A percentile compares a stretch with the other conserved stretches of the same genome.
Evolutionary conservation across 31 red algal genomes (phyloP).

Genomic region (Asparagopsis taxiformis): DNA sequence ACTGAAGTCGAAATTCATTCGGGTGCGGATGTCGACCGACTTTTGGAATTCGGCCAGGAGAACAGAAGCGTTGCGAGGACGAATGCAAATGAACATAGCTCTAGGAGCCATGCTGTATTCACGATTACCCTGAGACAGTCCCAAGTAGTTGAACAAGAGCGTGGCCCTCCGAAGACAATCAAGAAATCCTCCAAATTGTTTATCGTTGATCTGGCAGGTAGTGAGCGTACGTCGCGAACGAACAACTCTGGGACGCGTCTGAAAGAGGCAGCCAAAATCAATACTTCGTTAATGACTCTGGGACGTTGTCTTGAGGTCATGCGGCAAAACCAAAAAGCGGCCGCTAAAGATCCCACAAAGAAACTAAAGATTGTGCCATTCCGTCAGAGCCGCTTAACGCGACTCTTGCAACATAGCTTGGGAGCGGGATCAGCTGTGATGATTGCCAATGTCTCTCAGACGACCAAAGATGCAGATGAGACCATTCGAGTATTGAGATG

Average conservation of each 20-base stretch:
- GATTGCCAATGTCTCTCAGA: conserved; percentile 78
- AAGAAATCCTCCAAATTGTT: conserved; percentile 19
- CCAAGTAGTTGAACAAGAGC: neutral
- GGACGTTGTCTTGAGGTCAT: conserved; percentile 63
- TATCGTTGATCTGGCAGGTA: conserved; percentile 87
- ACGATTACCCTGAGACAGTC: conserved; percentile 62
- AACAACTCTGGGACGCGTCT: conserved; percentile 35
- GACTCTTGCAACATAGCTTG: conserved; percentile 53
- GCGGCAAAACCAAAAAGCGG: conserved; percentile 37
- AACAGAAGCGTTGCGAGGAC: conserved; percentile 69
- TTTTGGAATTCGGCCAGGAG: conserved; percentile 50
- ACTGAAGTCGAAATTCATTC: conserved; percentile 57
- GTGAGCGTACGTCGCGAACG: conserved; percentile 64
- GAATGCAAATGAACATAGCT: conserved; percentile 65
- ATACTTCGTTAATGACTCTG: conserved; percentile 72
- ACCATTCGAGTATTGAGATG: conserved; percentile 75
- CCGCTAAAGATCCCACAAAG: neutral
- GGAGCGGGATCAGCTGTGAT: conserved; percentile 58
- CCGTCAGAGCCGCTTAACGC: conserved; percentile 65
- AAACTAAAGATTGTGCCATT: conserved; percentile 64
- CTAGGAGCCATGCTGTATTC: conserved; percentile 78
- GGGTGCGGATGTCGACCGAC: conserved; percentile 35
- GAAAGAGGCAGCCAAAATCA: conserved; percentile 73
- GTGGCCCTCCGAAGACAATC: neutral
- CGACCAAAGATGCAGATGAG: conserved; percentile 77